These are phyloP conservation scores for Miscanthus lutarioriparius DNA, from an alignment of 176 grass and related monocot species.

Conservation along the genomic window DNA sequence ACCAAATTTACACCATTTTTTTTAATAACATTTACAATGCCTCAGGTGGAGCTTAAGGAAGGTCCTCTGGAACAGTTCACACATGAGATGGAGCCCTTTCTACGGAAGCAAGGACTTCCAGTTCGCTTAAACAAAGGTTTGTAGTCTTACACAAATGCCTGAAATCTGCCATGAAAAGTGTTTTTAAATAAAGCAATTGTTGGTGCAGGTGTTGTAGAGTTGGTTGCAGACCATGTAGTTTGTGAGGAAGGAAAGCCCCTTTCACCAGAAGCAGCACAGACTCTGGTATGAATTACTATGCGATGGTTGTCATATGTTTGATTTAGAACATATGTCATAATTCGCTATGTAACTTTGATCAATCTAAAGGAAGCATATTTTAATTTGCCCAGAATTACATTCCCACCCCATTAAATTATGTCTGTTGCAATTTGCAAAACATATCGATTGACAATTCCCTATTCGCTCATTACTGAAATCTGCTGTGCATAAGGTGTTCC, in stretches of 20 bases:
- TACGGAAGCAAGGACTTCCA: constrained; percentile 83
- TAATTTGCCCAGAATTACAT: not conserved
- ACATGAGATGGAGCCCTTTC: constrained; percentile 95
- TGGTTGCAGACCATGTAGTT: constrained; percentile 83
- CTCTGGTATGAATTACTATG: constrained; percentile 47
- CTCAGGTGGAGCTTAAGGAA: constrained; percentile 89
- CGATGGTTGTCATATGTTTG: not conserved
- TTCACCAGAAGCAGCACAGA: constrained; percentile 80
- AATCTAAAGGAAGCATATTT: not conserved
- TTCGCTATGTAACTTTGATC: not conserved
- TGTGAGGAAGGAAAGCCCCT: constrained; percentile 87
- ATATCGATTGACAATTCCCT: not conserved
- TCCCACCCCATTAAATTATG: not conserved
- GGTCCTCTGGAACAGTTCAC: constrained; percentile 90
- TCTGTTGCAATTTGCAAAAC: not conserved
- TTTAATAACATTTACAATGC: not conserved
- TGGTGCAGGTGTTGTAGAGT: constrained; percentile 71
- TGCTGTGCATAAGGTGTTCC: not conserved
- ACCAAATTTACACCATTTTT: not conserved
- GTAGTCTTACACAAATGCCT: not conserved
- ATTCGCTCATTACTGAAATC: not conserved
- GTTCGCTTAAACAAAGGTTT: constrained; percentile 96
- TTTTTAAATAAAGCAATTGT: not conserved
- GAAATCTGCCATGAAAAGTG: not conserved
- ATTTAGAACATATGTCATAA: not conserved